Percentiles rank a stretch among this genome's conserved stretches.
phyloP scores from a whole-genome alignment of 2,329 filamentous ascomycete genomes.

The Leptographium procerum region DNA sequence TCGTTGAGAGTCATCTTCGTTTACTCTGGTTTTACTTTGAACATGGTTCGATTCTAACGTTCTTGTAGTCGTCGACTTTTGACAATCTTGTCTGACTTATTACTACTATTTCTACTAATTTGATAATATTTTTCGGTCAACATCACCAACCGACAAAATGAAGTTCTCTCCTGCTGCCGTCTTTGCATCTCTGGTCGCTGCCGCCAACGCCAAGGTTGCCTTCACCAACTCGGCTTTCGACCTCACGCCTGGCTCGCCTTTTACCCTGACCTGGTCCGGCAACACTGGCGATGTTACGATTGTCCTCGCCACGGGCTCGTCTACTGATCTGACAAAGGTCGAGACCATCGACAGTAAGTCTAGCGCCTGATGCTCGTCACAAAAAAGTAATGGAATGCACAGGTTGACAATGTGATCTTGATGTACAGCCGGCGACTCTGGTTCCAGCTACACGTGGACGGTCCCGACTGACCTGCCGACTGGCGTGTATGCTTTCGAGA shows the following conservation, averaged over 20 bases:
- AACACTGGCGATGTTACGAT: conserved; percentile 30
- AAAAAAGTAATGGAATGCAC: neutral
- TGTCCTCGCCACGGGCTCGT: conserved; percentile 26
- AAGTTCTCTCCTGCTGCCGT: conserved; percentile 24
- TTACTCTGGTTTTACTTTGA: too few relatives aligned
- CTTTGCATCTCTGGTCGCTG: conserved; percentile 24
- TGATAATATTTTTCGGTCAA: neutral
- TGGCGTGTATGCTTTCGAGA: conserved; percentile 34
- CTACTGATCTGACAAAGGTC: conserved; percentile 23
- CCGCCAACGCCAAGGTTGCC: conserved; percentile 16
- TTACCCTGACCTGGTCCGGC: conserved; percentile 31
- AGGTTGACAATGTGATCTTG: neutral
- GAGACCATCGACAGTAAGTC: conserved; percentile 25
- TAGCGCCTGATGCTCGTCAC: neutral
- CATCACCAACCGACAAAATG: conserved; percentile 18
- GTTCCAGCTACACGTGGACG: conserved; percentile 26
- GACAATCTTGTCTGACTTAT: too few relatives aligned
- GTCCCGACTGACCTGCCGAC: conserved; percentile 23
- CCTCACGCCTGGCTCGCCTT: conserved; percentile 26
- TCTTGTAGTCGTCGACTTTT: too few relatives aligned
- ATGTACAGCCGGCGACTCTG: conserved; percentile 21
- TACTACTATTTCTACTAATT: neutral
- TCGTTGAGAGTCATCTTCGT: neutral
- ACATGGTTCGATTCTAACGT: too few relatives aligned
- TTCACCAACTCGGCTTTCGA: conserved; percentile 21